A percentile compares a stretch with the other conserved stretches of the same genome.
These are phyloP conservation scores for Alternaria ethzedia DNA, from an alignment of 2,329 filamentous ascomycete genomes.

Conservation along the genomic window DNA sequence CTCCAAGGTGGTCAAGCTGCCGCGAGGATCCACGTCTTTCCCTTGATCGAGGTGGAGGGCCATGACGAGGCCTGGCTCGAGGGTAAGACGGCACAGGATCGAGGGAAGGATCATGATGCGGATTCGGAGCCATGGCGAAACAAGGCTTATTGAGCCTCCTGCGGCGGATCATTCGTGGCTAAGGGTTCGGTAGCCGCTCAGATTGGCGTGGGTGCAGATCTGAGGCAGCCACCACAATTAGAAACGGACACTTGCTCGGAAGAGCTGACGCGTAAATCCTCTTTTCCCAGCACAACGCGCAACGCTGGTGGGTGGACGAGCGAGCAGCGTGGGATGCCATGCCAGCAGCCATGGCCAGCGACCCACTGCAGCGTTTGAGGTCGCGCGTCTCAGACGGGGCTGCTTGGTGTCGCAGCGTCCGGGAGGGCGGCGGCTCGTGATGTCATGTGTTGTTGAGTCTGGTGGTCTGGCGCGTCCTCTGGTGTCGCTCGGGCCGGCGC, in stretches of 20 bases:
- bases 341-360: background rate
- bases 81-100: background rate
- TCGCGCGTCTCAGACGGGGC: background rate
- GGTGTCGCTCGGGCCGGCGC: background rate
- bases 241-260: background rate
- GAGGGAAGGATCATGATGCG: background rate
- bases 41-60: background rate
- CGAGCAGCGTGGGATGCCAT: background rate
- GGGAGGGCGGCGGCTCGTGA: constrained; percentile 7
- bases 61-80: background rate
- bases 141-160: constrained; percentile 1
- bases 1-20: background rate
- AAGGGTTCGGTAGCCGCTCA: background rate
- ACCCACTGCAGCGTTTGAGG: background rate
- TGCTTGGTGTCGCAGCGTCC: constrained; percentile 5
- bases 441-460: constrained; percentile 7
- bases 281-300: constrained; percentile 1
- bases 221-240: constrained; percentile 4
- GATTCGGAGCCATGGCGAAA: background rate
- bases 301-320: background rate
- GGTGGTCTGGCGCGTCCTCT: constrained; percentile 1
- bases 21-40: background rate
- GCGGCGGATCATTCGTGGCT: background rate
- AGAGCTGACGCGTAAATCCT: constrained; percentile 10
- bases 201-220: constrained; percentile 4